These are phyloP conservation scores for Schizochytrium sp. DNA, from an alignment of 108 stramenopile species.

Conservation along the genomic window DNA sequence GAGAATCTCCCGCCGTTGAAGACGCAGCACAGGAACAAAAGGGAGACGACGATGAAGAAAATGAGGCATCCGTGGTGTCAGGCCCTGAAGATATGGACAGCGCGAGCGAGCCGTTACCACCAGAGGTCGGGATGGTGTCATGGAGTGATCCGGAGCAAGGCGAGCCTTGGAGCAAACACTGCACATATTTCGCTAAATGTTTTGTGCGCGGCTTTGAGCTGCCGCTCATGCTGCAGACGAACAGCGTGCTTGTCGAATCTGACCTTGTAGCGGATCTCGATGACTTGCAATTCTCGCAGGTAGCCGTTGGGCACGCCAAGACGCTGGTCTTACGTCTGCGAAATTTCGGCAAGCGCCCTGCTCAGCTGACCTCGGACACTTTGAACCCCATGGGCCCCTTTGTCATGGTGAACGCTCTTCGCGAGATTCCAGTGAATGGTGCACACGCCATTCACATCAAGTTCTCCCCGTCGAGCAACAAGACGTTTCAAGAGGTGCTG, in stretches of 20 bases:
- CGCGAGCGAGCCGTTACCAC: not conserved
- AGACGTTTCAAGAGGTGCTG: constrained; percentile 31
- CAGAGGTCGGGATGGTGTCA: not conserved
- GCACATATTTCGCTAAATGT: not conserved
- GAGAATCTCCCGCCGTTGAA: not conserved
- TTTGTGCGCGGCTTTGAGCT: not conserved
- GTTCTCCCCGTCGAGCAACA: constrained; percentile 30
- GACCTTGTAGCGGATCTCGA: constrained; percentile 16
- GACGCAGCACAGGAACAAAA: constrained; percentile 8
- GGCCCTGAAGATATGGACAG: not conserved
- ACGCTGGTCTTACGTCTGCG: constrained; percentile 23
- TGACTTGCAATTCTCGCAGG: constrained; percentile 29
- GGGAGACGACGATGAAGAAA: not conserved
- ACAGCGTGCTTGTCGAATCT: constrained; percentile 32
- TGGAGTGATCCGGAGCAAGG: not conserved
- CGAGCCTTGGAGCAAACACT: constrained; percentile 41
- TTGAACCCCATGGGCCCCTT: constrained; percentile 39
- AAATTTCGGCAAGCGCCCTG: constrained; percentile 19
- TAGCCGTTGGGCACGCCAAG: constrained; percentile 32
- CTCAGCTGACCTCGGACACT: constrained; percentile 17
- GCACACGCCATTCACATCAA: constrained; percentile 16
- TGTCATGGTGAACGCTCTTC: constrained; percentile 36
- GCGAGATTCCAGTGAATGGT: constrained; percentile 19
- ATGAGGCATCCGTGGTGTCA: not conserved
- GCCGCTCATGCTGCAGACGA: constrained; percentile 33